phyloP scores from a whole-genome alignment of 23 red algal genomes.

The Agarophyton chilense region DNA sequence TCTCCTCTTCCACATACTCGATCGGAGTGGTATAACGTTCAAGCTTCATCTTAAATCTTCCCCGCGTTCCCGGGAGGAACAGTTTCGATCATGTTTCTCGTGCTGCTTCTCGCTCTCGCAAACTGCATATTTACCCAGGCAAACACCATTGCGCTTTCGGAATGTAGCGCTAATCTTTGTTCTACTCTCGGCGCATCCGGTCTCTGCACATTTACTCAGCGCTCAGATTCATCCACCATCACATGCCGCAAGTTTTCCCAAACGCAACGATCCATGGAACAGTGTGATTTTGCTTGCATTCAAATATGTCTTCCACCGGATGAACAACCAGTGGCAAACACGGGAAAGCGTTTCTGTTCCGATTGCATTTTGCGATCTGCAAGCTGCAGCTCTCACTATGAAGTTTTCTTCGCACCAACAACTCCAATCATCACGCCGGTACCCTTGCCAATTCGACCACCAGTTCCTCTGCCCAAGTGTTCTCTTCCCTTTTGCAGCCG shows the following conservation, averaged over 20 bases:
- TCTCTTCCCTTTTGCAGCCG: background rate
- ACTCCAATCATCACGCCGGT: background rate
- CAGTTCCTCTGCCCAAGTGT: background rate
- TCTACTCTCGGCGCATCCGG: background rate
- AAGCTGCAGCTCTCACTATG: background rate
- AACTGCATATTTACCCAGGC: background rate
- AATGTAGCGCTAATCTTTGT: background rate
- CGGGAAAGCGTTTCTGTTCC: background rate
- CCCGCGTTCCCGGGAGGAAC: too few relatives aligned
- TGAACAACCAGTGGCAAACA: background rate
- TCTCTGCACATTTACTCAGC: background rate
- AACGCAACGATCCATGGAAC: background rate
- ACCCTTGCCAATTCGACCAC: background rate
- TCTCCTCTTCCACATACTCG: too few relatives aligned
- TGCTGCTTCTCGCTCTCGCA: background rate
- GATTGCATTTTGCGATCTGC: background rate
- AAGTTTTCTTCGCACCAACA: background rate
- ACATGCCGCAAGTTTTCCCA: background rate
- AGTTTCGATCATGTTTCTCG: background rate
- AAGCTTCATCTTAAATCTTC: too few relatives aligned
- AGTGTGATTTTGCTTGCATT: slow-evolving; percentile 11
- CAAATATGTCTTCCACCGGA: background rate
- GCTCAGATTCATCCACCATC: background rate
- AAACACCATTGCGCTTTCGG: background rate
- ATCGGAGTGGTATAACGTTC: too few relatives aligned